A percentile compares a stretch with the other conserved stretches of the same genome.
These are phyloP conservation scores for Lophium mytilinum DNA, from an alignment of 495 filamentous ascomycete genomes.

Conservation along the genomic window DNA sequence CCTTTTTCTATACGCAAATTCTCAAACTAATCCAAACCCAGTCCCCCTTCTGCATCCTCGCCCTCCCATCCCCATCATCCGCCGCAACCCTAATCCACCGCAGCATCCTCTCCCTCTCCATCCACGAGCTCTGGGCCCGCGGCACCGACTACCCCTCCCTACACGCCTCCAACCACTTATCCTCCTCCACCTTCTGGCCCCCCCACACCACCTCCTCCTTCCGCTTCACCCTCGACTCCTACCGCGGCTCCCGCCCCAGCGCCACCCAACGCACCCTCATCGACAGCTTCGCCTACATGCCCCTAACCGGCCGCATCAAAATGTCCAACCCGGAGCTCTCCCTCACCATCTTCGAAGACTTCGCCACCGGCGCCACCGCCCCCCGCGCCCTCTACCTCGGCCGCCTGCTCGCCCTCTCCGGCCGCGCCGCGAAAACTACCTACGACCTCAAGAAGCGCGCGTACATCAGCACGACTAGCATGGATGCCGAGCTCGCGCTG, in stretches of 20 bases:
- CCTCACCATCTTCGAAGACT: constrained; percentile 76
- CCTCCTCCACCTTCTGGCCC: constrained; percentile 56
- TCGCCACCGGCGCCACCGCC: constrained; percentile 44
- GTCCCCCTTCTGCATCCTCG: constrained; percentile 83
- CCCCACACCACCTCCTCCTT: constrained; percentile 57
- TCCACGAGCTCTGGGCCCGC: constrained; percentile 83
- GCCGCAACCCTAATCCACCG: constrained; percentile 61
- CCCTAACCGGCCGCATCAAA: constrained; percentile 64
- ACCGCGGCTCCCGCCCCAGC: constrained; percentile 56
- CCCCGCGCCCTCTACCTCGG: constrained; percentile 64
- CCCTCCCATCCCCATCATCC: constrained; percentile 53
- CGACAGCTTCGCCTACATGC: constrained; percentile 69
- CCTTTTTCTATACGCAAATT: not conserved
- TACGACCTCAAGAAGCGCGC: constrained; percentile 86
- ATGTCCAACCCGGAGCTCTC: constrained; percentile 64
- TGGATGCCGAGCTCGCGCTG: constrained; percentile 90
- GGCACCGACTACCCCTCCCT: constrained; percentile 59
- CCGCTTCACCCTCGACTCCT: constrained; percentile 74
- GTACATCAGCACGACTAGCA: constrained; percentile 92
- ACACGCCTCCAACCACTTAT: constrained; percentile 52
- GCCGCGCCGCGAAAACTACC: constrained; percentile 56
- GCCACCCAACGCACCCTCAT: constrained; percentile 60
- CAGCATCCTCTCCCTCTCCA: constrained; percentile 68
- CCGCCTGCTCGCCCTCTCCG: constrained; percentile 54
- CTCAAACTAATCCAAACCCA: constrained; percentile 33